Base-by-base conservation (phyloP, 1,284 basidiomycete species). In the Anthracocystis walkeri region DNA sequence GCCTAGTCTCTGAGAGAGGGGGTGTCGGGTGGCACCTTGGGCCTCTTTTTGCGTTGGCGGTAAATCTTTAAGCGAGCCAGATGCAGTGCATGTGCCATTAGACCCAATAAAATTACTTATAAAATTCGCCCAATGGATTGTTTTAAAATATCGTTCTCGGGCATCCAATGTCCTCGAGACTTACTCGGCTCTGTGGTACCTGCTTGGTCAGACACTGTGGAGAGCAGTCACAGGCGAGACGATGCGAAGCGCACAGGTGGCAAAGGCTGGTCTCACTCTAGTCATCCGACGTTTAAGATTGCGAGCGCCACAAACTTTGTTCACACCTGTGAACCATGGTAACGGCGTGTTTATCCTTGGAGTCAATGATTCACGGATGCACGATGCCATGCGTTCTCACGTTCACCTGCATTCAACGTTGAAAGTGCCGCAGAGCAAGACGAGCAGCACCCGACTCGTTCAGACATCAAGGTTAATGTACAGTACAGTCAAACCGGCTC, bases 1-100 rank as follows among this genome's bases (percentile, higher is more conserved):
- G 44, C 55, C 0, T 57, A 57, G 8, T 33, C 7, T 33, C 8
- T 21, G 23, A 23, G 31, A 31, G 7, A n/a, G 31, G 45, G 45
- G 45, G 45, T 58, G 35, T 49, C 35, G 55, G 45, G 23, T 41
- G 33, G 29, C 21, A 46, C 31, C 21, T 40, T 49, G 45, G 25
- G 44, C 55, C 45, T 33, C 23, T 23, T 21, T 21, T 18, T 27
- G 12, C 25, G 23, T 27, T 1, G 45, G 23, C 45, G 45, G 23
- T n/a, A n/a, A 21, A 38, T 16, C 33, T 16, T 4, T 38, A 48
- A 33, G 48, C 48, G 48, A 49, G 45, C 58, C 49, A 45, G 50
- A 45, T 49, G 38, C 29, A 50, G 12, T 18, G 50, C 50, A 46
- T 25, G 49, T 49, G 50, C 48, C 40, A 31, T 21, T 27, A 41